phyloP scores from a whole-genome alignment of 2,329 filamentous ascomycete genomes.

The Sarocladium oryzae region DNA sequence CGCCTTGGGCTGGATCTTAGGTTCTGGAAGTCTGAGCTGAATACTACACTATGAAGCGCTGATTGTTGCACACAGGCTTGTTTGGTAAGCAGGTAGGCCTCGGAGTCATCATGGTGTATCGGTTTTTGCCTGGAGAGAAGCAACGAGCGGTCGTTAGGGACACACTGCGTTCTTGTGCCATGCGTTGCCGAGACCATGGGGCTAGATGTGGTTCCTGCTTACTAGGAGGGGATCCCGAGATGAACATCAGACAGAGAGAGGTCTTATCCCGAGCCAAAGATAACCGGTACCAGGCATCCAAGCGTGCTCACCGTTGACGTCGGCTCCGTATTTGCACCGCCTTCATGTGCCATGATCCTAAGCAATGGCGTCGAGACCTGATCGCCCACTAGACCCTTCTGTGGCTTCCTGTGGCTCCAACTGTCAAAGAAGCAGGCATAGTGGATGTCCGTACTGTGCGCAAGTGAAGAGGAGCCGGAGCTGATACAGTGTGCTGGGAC shows the following conservation, averaged over 20 bases:
- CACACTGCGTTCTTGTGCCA: neutral
- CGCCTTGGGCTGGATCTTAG: neutral
- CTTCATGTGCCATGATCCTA: too few relatives aligned
- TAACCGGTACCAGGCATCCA: too few relatives aligned
- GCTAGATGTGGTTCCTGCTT: neutral
- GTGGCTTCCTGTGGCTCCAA: too few relatives aligned
- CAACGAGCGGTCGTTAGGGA: neutral
- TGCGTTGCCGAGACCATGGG: neutral
- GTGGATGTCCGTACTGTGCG: too few relatives aligned
- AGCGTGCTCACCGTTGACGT: too few relatives aligned
- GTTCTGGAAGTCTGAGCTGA: slow-evolving; percentile 1
- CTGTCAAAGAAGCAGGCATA: too few relatives aligned
- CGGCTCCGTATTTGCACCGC: too few relatives aligned
- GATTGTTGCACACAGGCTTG: neutral
- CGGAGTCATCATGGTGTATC: neutral
- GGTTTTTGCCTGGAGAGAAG: neutral
- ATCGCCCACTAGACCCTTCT: too few relatives aligned
- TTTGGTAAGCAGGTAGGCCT: neutral
- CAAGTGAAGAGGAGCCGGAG: too few relatives aligned
- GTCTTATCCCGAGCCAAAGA: too few relatives aligned
- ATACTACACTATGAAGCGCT: neutral
- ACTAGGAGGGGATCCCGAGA: neutral
- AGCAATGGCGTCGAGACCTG: too few relatives aligned
- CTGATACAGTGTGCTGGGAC: too few relatives aligned
- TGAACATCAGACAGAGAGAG: neutral